A percentile compares a stretch with the other conserved stretches of the same genome.
Conservation (phyloP, 345 rosid genomes). For the Cardiospermum halicacabum region DNA sequence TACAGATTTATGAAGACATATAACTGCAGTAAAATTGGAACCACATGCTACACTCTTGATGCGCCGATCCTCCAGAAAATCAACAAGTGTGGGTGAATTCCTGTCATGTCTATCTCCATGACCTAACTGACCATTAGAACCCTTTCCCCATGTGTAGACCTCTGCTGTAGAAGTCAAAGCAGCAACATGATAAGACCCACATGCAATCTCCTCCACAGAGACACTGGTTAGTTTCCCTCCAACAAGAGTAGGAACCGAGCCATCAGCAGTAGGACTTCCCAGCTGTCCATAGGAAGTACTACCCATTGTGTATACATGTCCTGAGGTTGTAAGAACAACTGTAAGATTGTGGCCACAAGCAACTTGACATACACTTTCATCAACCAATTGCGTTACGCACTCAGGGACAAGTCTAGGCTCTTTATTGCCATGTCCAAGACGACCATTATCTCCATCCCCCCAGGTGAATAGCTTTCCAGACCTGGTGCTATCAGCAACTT, state of each 20-base stretch:
- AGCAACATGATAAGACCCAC: constrained; percentile 82
- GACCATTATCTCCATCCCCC: constrained; percentile 80
- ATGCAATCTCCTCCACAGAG: constrained; percentile 63
- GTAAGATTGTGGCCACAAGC: constrained; percentile 74
- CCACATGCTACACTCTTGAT: constrained; percentile 74
- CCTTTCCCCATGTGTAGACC: constrained; percentile 88
- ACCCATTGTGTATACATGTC: constrained; percentile 84
- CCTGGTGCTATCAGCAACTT: constrained; percentile 27
- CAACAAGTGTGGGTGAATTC: constrained; percentile 51
- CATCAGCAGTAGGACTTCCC: constrained; percentile 56
- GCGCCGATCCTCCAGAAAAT: constrained; percentile 63
- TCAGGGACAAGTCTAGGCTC: constrained; percentile 58
- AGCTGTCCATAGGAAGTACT: constrained; percentile 67
- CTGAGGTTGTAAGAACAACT: constrained; percentile 58
- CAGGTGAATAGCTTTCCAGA: constrained; percentile 66
- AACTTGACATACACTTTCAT: constrained; percentile 49
- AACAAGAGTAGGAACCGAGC: constrained; percentile 50
- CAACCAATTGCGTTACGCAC: constrained; percentile 38
- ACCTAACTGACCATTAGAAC: constrained; percentile 76
- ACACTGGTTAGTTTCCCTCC: constrained; percentile 46
- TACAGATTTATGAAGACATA: constrained; percentile 70
- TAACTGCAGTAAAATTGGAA: constrained; percentile 66
- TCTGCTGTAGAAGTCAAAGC: constrained; percentile 59
- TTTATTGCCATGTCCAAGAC: constrained; percentile 75
- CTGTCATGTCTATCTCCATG: constrained; percentile 65